Evolutionary conservation across 495 filamentous ascomycete genomes (phyloP).

Genomic region (Rostrohypoxylon terebratum): DNA sequence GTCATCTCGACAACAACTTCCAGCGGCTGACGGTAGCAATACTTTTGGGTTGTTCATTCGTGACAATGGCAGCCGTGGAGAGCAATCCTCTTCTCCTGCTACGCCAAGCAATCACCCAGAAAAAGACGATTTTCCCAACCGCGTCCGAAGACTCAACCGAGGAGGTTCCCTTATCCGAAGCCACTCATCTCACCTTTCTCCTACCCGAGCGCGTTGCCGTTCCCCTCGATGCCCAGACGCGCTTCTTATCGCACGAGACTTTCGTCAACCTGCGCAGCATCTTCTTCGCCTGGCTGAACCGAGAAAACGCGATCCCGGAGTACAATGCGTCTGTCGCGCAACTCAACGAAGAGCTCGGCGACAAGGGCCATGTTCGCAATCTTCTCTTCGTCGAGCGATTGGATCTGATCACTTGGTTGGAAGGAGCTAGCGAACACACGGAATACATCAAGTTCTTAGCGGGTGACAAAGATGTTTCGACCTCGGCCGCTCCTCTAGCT

Average conservation of each 20-base stretch:
- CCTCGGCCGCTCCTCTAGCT: constrained; percentile 58
- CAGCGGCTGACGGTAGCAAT: constrained; percentile 18
- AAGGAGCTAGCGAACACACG: constrained; percentile 86
- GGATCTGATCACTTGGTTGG: constrained; percentile 91
- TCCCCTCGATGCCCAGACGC: constrained; percentile 79
- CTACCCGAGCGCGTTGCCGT: constrained; percentile 71
- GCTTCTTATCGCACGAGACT: constrained; percentile 77
- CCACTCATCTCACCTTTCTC: constrained; percentile 85
- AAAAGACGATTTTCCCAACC: constrained; percentile 73
- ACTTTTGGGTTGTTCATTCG: not conserved
- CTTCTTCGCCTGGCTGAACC: constrained; percentile 94
- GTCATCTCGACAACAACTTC: not conserved
- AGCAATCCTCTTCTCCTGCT: constrained; percentile 82
- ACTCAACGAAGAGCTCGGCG: constrained; percentile 81
- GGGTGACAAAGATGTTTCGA: constrained; percentile 65
- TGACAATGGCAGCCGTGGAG: constrained; percentile 54
- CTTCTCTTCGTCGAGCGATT: constrained; percentile 89
- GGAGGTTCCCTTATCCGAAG: constrained; percentile 71
- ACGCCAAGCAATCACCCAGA: constrained; percentile 78
- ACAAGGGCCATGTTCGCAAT: constrained; percentile 76
- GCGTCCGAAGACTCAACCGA: constrained; percentile 67
- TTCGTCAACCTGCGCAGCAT: constrained; percentile 91
- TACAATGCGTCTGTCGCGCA: constrained; percentile 86
- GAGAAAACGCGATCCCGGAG: constrained; percentile 84
- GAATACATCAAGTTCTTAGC: constrained; percentile 91